Evolutionary conservation across 1,139 yeast genomes (phyloP), one percentile per base, ranked within the genome.

Genomic region (Blastobotrys petasosporus): DNA sequence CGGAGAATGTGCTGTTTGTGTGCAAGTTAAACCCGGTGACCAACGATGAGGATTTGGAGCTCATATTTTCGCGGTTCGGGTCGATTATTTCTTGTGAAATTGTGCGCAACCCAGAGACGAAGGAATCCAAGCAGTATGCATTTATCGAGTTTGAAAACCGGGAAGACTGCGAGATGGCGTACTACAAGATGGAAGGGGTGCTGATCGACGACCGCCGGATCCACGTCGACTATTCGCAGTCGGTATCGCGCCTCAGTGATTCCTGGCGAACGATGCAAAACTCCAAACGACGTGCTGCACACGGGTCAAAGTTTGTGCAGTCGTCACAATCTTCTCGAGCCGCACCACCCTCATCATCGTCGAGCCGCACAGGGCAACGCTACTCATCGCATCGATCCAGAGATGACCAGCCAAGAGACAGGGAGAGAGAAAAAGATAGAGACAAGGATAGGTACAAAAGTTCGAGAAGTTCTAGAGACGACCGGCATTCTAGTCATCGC

Each of bases 151-250:
- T 66, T 57, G 72, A 67, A 23, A 59, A 64, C 1, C 67, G 68
- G 50, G 64, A 64, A 32, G 71, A 72, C 36, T 81, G 85, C 42
- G 87, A 82, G 54, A 53, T 60, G 23, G 87, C 87, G 0, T 82
- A 78, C 57, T 63, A 68, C 45, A 77, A 75, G 55, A 76, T 82
- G 76, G 76, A 77, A 37, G 75, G 74, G 10, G 82, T 77, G 7
- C 57, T 81, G 39, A 78, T 82, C 35, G 88, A 82, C 57, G 88
- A 83, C 45, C 63, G 75, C 30, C 68, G 83, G 43, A 74, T 82
- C 25, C 78, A 78, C 50, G 83, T 82, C 41, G 87, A 82, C 59
- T 82, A 81, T 65, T 76, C 83, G 42, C 88, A 82, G 57, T 77
- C 84, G 52, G 70, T 69, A 13, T 42, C 58, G 9, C 46, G 52